Evolutionary conservation across 2,329 filamentous ascomycete species (phyloP).

Genomic region (Pyrenochaeta sp.): DNA sequence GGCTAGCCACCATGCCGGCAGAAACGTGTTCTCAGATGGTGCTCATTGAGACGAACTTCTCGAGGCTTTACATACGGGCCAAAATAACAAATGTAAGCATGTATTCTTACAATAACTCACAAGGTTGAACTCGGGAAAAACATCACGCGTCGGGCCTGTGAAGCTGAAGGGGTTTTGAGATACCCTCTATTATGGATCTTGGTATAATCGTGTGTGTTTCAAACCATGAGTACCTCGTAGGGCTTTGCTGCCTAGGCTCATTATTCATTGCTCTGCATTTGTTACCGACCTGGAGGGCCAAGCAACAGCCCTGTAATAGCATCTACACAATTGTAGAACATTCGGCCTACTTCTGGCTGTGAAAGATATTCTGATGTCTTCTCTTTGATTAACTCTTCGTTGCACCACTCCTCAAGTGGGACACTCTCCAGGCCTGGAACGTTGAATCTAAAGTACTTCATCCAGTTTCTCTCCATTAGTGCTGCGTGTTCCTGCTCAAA

Average conservation of each 20-base stretch:
- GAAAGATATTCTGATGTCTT: slow-evolving; percentile 40
- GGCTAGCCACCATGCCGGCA: neutral
- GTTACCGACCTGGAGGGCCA: slow-evolving; percentile 8
- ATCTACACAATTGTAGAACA: slow-evolving; percentile 42
- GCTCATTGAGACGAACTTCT: neutral
- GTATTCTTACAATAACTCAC: too few species aligned
- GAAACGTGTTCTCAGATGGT: neutral
- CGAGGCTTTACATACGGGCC: neutral
- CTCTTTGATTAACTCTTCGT: slow-evolving; percentile 35
- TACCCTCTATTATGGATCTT: too few species aligned
- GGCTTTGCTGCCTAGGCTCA: neutral
- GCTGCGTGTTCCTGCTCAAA: slow-evolving; percentile 35
- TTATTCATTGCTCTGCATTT: neutral
- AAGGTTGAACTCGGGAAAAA: too few species aligned
- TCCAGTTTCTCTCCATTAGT: slow-evolving; percentile 38
- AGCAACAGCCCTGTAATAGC: slow-evolving; percentile 35
- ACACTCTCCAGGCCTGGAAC: slow-evolving; percentile 37
- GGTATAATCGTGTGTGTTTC: neutral
- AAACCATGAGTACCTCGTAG: neutral
- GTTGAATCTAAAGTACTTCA: slow-evolving; percentile 46
- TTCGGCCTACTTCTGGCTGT: slow-evolving; percentile 28
- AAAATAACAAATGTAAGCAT: neutral
- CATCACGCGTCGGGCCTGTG: too few species aligned
- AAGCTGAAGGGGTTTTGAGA: too few species aligned
- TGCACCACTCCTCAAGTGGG: slow-evolving; percentile 40